A percentile compares a stretch with the other conserved stretches of the same genome.
Evolutionary conservation across 2,329 filamentous ascomycete genomes (phyloP).

Genomic region (Fusarium veterinarium): DNA sequence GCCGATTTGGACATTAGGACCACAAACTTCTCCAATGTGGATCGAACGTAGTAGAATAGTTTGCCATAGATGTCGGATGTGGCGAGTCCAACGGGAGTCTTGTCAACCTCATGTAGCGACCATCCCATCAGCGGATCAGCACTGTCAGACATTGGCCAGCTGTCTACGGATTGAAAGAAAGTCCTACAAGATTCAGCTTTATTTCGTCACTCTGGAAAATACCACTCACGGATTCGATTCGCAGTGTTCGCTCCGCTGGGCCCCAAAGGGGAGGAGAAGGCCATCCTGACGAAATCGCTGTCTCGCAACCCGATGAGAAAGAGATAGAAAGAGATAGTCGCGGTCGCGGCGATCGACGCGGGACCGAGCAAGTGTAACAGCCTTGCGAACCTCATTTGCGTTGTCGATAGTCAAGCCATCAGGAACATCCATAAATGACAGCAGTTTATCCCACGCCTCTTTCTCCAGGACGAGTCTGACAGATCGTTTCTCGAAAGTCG

Average conservation of each 20-base stretch:
- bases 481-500: background rate
- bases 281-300: slow-evolving; percentile 6
- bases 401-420: background rate
- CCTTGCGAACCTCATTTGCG: background rate
- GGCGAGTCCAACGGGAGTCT: background rate
- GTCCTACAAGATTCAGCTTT: background rate
- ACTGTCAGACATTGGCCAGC: background rate
- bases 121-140: slow-evolving; percentile 6
- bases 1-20: background rate
- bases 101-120: background rate
- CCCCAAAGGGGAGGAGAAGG: slow-evolving; percentile 18
- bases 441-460: background rate
- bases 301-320: background rate
- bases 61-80: slow-evolving; percentile 22
- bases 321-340: background rate
- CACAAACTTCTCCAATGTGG: background rate
- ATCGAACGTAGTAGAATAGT: slow-evolving; percentile 1
- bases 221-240: slow-evolving; percentile 13
- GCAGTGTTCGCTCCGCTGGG: background rate
- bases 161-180: background rate
- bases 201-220: fast-evolving
- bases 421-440: background rate
- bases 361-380: background rate
- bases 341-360: background rate
- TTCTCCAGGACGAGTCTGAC: slow-evolving; percentile 4